Percentiles rank a stretch among this genome's conserved stretches.
Conservation (phyloP, 257 asterid species). For the Nyctanthes arbortristis region DNA sequence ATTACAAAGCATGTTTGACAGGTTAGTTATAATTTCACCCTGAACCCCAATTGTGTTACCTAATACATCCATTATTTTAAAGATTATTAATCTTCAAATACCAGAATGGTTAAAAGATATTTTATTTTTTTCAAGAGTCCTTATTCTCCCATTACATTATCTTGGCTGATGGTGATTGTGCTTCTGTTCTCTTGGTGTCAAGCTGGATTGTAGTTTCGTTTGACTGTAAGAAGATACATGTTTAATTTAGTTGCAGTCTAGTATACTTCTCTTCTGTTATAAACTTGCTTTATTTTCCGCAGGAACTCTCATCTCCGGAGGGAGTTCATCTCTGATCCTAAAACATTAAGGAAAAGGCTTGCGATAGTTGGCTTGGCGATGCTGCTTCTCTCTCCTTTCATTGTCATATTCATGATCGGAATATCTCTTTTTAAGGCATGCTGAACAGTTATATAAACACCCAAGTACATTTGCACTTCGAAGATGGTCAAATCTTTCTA, state of each 20-base stretch:
- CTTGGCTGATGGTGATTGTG: conserved; percentile 2
- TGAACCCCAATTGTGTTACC: not conserved
- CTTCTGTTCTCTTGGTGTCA: not conserved
- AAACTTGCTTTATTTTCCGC: conserved; percentile 33
- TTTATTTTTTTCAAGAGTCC: not conserved
- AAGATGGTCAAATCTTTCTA: too few species aligned
- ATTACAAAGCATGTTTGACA: conserved; percentile 94
- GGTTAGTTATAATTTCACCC: conserved; percentile 40
- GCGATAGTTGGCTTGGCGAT: conserved; percentile 83
- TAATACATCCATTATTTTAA: not conserved
- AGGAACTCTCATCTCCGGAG: conserved; percentile 77
- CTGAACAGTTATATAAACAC: too few species aligned
- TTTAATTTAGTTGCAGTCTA: not conserved
- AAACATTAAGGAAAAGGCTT: conserved; percentile 81
- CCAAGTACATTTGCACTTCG: too few species aligned
- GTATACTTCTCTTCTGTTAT: not conserved
- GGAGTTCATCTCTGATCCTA: conserved; percentile 82
- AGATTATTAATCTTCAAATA: not conserved
- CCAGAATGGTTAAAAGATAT: not conserved
- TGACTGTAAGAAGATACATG: not conserved
- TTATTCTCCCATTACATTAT: not conserved
- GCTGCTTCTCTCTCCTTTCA: conserved; percentile 90
- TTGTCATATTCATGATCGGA: too few species aligned
- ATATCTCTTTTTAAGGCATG: too few species aligned
- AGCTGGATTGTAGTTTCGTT: not conserved